Base-by-base conservation (phyloP, 352 stramenopile genomes). In the Phytophthora cactorum region DNA sequence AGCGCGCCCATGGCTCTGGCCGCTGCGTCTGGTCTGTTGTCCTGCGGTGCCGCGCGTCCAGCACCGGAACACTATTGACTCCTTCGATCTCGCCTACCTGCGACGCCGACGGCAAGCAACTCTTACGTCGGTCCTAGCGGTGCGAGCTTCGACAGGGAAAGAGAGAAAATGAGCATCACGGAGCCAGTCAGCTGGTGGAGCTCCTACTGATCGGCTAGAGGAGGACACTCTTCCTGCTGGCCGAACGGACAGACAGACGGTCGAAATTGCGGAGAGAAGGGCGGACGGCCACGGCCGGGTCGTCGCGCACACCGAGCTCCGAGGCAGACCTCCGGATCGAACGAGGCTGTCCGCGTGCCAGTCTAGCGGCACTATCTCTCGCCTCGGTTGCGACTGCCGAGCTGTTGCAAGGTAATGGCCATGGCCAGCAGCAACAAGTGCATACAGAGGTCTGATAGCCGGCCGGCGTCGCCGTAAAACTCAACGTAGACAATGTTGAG, bases 81-180 rank as follows among this genome's bases (percentile, higher is more conserved):
- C 22, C 43, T n/a, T 38, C 59, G 28, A 43, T n/a, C 22, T 49
- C 7, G 49, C 14, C 49, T 54, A 41, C 27, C 28, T 41, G n/a
- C 14, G 60, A 43, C 27, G 31, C 31, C 49, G n/a, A 53, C 29
- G 49, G 22, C 36, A 31, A 58, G 36, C 39, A 45, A 31, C 41
- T 15, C 7, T 14, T 32, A 38, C 7, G 31, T 62, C 43, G 25
- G 44, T 56, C 34, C 11, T 52, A 22, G 38, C 55, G 50, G 53
- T 52, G 52, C 65, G 55, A 68, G 59, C 61, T 75, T 69, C 43
- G 46, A 61, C 57, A 27, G 52, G 43, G 70, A 72, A 78, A 75
- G 70, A 78, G 66, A 60, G 52, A 55, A 78, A 78, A 78, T 78
- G 70, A 78, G 58, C 56, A 72, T 69, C 57, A 75, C 49, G 60